Conservation (phyloP, 257 asterid species). For the Datura wrightii region DNA sequence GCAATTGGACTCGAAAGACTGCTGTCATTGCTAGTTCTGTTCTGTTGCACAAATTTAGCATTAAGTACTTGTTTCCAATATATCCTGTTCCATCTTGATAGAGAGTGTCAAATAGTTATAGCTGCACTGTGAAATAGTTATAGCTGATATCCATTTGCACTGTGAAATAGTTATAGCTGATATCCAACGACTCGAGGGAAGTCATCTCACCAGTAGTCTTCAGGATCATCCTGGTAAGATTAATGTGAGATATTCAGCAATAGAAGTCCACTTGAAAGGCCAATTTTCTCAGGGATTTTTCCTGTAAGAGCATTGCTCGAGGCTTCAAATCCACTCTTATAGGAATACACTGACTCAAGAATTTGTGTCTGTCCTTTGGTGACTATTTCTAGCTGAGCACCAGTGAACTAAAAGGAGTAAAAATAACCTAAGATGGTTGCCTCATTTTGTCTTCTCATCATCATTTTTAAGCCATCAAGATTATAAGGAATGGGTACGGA, state of each 20-base stretch:
- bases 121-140: no score
- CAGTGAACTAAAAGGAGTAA: constrained; percentile 13
- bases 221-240: neutral
- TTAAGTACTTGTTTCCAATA: constrained; percentile 29
- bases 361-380: neutral
- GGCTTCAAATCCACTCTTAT: neutral
- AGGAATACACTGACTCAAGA: constrained; percentile 29
- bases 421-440: neutral
- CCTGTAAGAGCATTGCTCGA: constrained; percentile 1
- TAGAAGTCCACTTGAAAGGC: neutral
- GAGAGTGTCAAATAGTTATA: constrained; percentile 2
- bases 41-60: neutral
- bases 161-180: constrained; percentile 18
- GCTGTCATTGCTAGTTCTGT: neutral
- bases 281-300: constrained; percentile 22
- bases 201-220: constrained; percentile 10
- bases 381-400: constrained; percentile 17
- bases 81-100: constrained; percentile 21
- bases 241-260: constrained; percentile 15
- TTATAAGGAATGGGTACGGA: constrained; percentile 29
- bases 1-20: neutral
- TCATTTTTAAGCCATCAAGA: constrained; percentile 26
- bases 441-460: neutral
- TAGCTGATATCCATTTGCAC: constrained; percentile 29
- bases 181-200: constrained; percentile 32